phyloP scores from a whole-genome alignment of 2,329 filamentous ascomycete genomes.

The Aplosporella prunicola region DNA sequence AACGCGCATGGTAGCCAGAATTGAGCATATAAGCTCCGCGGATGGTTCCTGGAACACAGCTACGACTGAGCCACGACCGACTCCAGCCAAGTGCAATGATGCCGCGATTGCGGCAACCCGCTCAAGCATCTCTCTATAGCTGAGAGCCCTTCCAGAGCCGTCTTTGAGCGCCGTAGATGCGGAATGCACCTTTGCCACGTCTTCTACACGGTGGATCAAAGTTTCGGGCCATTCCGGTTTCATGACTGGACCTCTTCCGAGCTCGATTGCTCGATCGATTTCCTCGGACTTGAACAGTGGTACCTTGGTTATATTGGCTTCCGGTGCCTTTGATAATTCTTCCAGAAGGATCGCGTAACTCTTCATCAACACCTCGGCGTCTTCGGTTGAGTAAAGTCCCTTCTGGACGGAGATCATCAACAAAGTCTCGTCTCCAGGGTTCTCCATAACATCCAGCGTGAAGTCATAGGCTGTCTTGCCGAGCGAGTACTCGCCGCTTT shows the following conservation, averaged over 20 bases:
- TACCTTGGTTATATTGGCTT: not conserved
- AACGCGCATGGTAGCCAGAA: constrained; percentile 34
- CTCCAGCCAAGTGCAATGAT: not conserved
- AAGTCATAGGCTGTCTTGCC: constrained; percentile 3
- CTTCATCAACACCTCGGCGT: constrained; percentile 3
- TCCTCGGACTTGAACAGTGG: not conserved
- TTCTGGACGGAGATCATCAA: constrained; percentile 7
- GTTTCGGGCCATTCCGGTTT: not conserved
- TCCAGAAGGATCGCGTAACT: not conserved
- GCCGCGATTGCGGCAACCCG: constrained; percentile 1
- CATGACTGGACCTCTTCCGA: not conserved
- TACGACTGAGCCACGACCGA: constrained; percentile 16
- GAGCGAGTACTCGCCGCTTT: not conserved
- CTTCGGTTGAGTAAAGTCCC: constrained; percentile 6
- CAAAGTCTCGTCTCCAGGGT: not conserved
- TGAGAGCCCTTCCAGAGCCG: not conserved
- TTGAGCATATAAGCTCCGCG: constrained; percentile 26
- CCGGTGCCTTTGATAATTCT: not conserved
- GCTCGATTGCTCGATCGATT: not conserved
- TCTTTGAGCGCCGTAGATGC: not conserved
- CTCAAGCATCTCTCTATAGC: not conserved
- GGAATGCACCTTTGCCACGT: not conserved
- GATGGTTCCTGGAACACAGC: constrained; percentile 34
- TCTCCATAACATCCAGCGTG: constrained; percentile 7
- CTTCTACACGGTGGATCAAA: not conserved